Base-by-base conservation (phyloP, 2,329 filamentous ascomycete genomes). In the Bipolaris zeicola region DNA sequence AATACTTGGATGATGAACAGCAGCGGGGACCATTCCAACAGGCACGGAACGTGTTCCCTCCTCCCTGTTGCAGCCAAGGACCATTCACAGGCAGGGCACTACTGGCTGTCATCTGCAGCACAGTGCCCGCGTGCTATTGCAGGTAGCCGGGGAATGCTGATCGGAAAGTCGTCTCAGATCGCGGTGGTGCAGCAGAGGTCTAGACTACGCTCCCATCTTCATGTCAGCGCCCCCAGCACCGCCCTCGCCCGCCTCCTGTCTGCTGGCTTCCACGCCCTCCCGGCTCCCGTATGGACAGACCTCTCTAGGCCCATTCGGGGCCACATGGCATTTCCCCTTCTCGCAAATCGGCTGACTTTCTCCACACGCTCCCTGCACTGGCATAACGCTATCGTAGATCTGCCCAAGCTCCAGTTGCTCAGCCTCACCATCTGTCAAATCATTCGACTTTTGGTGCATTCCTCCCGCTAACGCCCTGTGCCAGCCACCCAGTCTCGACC, bases 111-210 rank as follows among this genome's bases (percentile, higher is more conserved):
- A 39, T 48, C 45, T 49, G 34, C 36, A 37, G 24, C 41, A 13
- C 51, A 26, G 39, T 55, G 50, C 36, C 31, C 41, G 16, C 42
- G 26, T 36, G 39, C 45, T 44, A 50, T 36, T 38, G 38, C 50
- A 22, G 20, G 20, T 16, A 24, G 22, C 55, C 50, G 41, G 50
- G 50, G 50, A 28, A 10, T 22, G 34, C 34, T 37, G 55, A 57
- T 57, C 55, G 55, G 37, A 38, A 45, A 22, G 38, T 54, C 26
- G n/a, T 45, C 41, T 34, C 18, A 26, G 34, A 57, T 57, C 55
- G 55, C 45, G 26, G 43, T 39, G 6, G 16, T 43, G 41, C 24
- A 36, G 34, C 34, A 41, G 33, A 47, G 44, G 48, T 49, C 43
- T 49, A 28, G 44, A 52, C 43, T 49, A 51, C 20, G 8, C 10